Conservation (phyloP, 495 filamentous ascomycete species). For the Lasiosphaeria miniovina region DNA sequence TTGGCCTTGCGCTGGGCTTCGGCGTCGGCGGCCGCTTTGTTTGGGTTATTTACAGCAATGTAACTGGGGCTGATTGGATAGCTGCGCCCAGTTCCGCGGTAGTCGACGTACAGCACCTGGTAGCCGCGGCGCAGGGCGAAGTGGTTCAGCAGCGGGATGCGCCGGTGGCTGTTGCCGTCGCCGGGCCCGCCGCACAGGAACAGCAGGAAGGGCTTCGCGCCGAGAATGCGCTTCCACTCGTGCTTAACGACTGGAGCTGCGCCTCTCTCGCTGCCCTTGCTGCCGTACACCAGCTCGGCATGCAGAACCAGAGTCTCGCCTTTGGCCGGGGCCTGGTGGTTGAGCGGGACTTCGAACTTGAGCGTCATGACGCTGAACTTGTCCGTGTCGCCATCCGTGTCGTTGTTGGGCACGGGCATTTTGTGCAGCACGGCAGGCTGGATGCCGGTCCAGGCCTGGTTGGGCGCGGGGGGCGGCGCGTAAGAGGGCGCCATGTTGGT, state of each 20-base stretch:
- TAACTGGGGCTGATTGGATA: constrained; percentile 60
- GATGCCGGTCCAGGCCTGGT: too few relatives aligned
- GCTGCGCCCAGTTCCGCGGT: constrained; percentile 82
- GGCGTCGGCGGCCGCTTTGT: too few relatives aligned
- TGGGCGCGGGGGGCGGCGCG: too few relatives aligned
- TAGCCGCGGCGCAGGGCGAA: constrained; percentile 71
- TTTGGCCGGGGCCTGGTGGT: constrained; percentile 3
- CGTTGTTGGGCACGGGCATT: too few relatives aligned
- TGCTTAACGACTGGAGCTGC: background rate
- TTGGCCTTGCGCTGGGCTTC: constrained; percentile 56
- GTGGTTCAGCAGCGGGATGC: constrained; percentile 56
- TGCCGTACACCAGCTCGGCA: constrained; percentile 18
- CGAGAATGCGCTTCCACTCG: background rate
- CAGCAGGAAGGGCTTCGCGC: constrained; percentile 22
- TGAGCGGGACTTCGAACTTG: constrained; percentile 20
- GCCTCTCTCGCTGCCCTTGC: background rate
- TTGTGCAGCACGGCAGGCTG: too few relatives aligned
- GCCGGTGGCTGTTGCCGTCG: constrained; percentile 61
- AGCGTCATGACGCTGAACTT: constrained; percentile 1
- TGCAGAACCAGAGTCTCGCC: constrained; percentile 12
- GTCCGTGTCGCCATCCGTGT: too few relatives aligned
- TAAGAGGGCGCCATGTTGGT: too few relatives aligned
- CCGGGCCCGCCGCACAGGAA: constrained; percentile 71
- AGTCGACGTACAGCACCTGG: constrained; percentile 76
- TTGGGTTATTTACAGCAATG: background rate